Evolutionary conservation across 2,329 filamentous ascomycete species (phyloP).

Genomic region (Fusarium marasasianum): DNA sequence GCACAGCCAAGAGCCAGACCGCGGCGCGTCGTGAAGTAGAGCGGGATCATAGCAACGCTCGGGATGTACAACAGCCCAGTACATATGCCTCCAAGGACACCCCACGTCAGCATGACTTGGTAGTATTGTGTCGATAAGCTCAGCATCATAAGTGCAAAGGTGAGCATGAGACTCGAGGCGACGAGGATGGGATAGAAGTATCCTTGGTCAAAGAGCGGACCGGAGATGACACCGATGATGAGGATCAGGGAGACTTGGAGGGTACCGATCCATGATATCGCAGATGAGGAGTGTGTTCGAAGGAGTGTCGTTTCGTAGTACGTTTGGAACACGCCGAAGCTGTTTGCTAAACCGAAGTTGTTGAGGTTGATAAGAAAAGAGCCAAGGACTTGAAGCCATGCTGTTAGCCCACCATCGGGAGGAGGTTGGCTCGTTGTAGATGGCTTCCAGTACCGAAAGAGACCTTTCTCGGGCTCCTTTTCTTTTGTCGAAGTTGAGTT

Average conservation of each 20-base stretch:
- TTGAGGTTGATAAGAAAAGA: neutral
- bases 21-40: neutral
- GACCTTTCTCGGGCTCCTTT: rapidly evolving
- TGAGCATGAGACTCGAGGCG: neutral
- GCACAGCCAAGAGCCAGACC: neutral
- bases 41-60: neutral
- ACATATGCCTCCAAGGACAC: neutral
- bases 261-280: neutral
- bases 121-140: neutral
- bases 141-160: neutral
- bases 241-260: neutral
- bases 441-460: neutral
- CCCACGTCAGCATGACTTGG: neutral
- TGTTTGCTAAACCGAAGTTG: neutral
- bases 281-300: neutral
- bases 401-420: neutral
- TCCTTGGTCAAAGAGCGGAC: neutral
- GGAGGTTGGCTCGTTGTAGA: neutral
- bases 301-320: neutral
- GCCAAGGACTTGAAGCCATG: neutral
- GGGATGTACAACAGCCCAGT: neutral
- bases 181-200: neutral
- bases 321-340: neutral
- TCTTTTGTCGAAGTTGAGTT: neutral
- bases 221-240: neutral